Percentiles rank a stretch among this genome's conserved stretches.
Evolutionary conservation across 2,329 filamentous ascomycete genomes (phyloP).

Genomic region (Fusarium begoniae): DNA sequence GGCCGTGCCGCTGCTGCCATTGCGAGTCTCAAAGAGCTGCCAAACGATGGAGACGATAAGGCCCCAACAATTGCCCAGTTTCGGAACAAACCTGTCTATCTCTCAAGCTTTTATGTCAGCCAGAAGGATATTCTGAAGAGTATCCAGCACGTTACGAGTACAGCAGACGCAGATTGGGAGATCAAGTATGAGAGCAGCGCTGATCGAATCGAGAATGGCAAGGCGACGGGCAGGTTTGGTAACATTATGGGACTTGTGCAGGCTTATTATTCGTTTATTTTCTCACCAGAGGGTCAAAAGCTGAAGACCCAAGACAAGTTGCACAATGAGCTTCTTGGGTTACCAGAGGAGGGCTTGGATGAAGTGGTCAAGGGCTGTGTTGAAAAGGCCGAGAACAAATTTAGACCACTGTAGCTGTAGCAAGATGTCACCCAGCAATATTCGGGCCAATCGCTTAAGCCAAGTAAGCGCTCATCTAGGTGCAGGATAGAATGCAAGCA

Average conservation of each 20-base stretch:
- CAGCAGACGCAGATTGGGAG: conserved; percentile 68
- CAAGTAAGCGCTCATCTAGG: too few species aligned
- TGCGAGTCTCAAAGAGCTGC: not conserved
- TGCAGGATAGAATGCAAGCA: fast-evolving
- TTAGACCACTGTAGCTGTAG: not conserved
- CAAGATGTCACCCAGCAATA: too few species aligned
- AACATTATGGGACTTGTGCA: not conserved
- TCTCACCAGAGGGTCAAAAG: not conserved
- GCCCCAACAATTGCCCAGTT: conserved; percentile 45
- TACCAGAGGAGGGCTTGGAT: conserved; percentile 1
- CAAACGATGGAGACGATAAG: not conserved
- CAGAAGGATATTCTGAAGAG: conserved; percentile 73
- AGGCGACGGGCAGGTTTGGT: not conserved
- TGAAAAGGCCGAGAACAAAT: not conserved
- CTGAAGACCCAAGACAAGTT: not conserved
- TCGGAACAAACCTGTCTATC: conserved; percentile 48
- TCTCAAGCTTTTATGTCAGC: conserved; percentile 65
- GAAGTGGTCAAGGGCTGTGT: not conserved
- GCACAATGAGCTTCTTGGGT: not conserved
- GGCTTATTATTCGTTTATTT: not conserved
- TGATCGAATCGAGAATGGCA: conserved; percentile 41
- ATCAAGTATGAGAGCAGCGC: conserved; percentile 58
- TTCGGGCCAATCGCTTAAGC: too few species aligned
- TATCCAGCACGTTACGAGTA: conserved; percentile 66
- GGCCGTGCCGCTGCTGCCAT: conserved; percentile 2